Percentiles rank a stretch among this genome's conserved stretches.
phyloP scores from a whole-genome alignment of 164 flowering plant genomes.

The Buxus sempervirens region DNA sequence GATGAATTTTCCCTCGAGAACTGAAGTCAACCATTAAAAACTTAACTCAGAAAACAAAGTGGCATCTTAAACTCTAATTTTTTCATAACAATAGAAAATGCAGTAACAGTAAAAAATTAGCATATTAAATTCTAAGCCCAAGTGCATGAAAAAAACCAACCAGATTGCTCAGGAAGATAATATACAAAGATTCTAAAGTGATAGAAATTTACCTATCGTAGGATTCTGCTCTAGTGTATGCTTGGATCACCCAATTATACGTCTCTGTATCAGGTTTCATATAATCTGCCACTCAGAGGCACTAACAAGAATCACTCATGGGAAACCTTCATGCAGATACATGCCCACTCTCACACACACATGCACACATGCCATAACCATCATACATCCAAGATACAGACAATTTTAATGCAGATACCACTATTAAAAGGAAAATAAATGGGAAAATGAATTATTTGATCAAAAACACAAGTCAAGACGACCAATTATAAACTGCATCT shows the following conservation, averaged over 20 bases:
- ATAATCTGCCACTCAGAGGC: slow-evolving; percentile 42
- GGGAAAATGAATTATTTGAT: neutral
- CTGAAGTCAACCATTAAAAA: no score
- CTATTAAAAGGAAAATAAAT: neutral
- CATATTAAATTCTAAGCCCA: neutral
- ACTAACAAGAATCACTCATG: slow-evolving; percentile 5
- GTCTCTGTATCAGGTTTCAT: slow-evolving; percentile 98
- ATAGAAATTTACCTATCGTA: slow-evolving; percentile 69
- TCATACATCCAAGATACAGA: neutral
- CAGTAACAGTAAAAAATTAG: neutral
- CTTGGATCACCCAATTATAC: slow-evolving; percentile 98
- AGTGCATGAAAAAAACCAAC: neutral
- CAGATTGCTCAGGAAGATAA: neutral
- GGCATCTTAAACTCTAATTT: no score
- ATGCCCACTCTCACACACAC: neutral
- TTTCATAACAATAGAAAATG: no score
- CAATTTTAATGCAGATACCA: neutral
- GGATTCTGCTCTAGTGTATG: slow-evolving; percentile 94
- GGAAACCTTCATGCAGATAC: neutral
- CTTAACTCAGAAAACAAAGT: no score
- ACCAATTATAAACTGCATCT: neutral
- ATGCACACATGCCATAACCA: neutral
- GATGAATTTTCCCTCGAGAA: no score
- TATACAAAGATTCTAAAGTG: neutral
- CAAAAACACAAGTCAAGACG: neutral